Evolutionary conservation across 306 rosid species (phyloP).

Genomic region (Gastrolobium villosum): DNA sequence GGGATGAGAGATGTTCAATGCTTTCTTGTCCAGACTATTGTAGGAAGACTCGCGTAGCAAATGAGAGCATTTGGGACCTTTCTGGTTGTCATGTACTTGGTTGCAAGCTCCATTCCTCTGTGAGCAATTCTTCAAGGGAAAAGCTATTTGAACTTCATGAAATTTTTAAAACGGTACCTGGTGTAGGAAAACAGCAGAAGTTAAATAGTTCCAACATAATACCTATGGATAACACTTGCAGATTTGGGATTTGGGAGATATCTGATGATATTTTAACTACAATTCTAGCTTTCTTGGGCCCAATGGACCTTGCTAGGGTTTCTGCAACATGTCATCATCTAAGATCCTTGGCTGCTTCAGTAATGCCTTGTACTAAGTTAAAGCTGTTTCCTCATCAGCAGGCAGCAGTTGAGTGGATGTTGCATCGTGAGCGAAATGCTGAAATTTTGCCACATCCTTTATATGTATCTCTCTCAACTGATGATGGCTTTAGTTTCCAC

Average conservation of each 20-base stretch:
- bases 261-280: conserved; percentile 78
- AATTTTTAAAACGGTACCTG: conserved; percentile 80
- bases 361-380: conserved; percentile 92
- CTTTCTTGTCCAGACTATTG: conserved; percentile 58
- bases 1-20: conserved; percentile 72
- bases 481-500: conserved; percentile 76
- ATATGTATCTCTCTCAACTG: conserved; percentile 70
- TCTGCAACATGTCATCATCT: conserved; percentile 85
- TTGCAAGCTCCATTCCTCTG: conserved; percentile 74
- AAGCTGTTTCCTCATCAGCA: conserved; percentile 94
- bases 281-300: conserved; percentile 67
- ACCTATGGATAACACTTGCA: conserved; percentile 53
- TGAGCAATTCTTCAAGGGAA: conserved; percentile 62
- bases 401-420: conserved; percentile 96
- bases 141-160: conserved; percentile 89
- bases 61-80: conserved; percentile 71
- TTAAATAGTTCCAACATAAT: conserved; percentile 59
- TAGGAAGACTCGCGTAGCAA: conserved; percentile 47
- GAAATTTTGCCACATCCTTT: conserved; percentile 79
- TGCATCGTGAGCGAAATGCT: conserved; percentile 85
- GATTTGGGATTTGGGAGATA: conserved; percentile 80
- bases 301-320: conserved; percentile 74
- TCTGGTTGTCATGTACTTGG: conserved; percentile 91
- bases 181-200: conserved; percentile 57
- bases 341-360: conserved; percentile 71